Evolutionary conservation across 441 rosid species (phyloP), one percentile per base, ranked within the genome.

Genomic region (Adansonia rubrostipa): DNA sequence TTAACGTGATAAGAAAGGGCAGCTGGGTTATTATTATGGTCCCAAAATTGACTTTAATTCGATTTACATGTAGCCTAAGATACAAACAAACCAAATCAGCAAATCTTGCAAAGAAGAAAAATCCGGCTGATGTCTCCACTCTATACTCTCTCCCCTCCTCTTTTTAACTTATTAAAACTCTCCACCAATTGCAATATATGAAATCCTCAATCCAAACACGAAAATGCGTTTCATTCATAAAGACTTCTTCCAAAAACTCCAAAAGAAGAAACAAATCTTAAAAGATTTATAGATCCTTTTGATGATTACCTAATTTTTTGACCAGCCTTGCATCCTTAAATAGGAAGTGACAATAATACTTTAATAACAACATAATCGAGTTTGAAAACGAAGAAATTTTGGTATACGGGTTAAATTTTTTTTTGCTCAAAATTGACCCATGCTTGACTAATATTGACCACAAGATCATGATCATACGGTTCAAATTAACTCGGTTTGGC

Each of bases 51-150:
- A 85, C 88, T 83, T 86, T 77, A 51, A 56, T 68, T 53, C 17
- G 75, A 57, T 10, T 58, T 65, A 50, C 8, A 56, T 84, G 87
- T 80, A 79, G 80, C 79, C 86, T 67, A 40, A 61, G 45, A 74
- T 62, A 75, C 63, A 63, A 56, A 80, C 86, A 85, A 68, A 83
- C 83, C 73, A 77, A 80, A 90, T 90, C 92, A 83, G 81, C 66
- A 77, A 81, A 90, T 90, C 92, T 86, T 75, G 11, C 13, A 61
- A 65, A 2, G 60, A 50, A 77, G 76, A 80, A 82, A 87, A 80
- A 85, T 85, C 83, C 80, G 45, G 77, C 57, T 78, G 50, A 78
- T 87, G 89, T 84, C 78, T 81, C 78, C 80, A 69, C 60, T 9
- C 14, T 44, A 47, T 44, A 47, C 36, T 42, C 57, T 65, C 42